phyloP scores from a whole-genome alignment of 1,284 basidiomycete genomes.

The Cryptococcus sp. region DNA sequence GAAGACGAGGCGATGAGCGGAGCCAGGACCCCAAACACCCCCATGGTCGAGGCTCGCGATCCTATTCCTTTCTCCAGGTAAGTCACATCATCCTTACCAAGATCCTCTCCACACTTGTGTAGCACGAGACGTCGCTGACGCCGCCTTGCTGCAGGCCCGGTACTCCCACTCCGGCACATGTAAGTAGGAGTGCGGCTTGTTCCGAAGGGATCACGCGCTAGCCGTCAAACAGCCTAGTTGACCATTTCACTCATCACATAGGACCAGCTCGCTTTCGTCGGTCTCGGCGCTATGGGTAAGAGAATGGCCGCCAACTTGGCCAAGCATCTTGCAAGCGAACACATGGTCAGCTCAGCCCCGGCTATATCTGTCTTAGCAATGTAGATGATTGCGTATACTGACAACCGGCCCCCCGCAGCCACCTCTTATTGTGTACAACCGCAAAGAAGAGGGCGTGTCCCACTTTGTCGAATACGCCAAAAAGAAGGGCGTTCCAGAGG shows the following conservation, averaged over 20 bases:
- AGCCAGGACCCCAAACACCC: slow-evolving; percentile 9
- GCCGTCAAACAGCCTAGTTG: background rate
- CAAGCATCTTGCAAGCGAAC: slow-evolving; percentile 19
- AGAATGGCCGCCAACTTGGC: slow-evolving; percentile 53
- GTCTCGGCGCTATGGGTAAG: slow-evolving; percentile 53
- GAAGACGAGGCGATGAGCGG: slow-evolving; percentile 14
- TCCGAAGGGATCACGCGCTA: background rate
- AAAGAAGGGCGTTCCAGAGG: slow-evolving; percentile 30
- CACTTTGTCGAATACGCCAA: slow-evolving; percentile 43
- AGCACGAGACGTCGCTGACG: background rate
- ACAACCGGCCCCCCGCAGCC: slow-evolving; percentile 23
- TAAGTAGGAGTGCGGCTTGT: slow-evolving; percentile 12
- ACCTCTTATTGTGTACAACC: slow-evolving; percentile 52
- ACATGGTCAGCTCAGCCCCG: slow-evolving; percentile 18
- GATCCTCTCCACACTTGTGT: background rate
- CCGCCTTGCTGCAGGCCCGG: slow-evolving; percentile 28
- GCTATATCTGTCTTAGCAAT: background rate
- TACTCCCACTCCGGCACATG: slow-evolving; percentile 43
- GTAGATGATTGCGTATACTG: too few species aligned
- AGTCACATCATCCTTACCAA: background rate
- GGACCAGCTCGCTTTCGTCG: slow-evolving; percentile 51
- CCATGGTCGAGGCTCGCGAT: slow-evolving; percentile 12
- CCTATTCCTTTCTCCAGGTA: slow-evolving; percentile 51
- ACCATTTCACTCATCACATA: slow-evolving; percentile 6
- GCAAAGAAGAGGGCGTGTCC: slow-evolving; percentile 37